A percentile compares a stretch with the other conserved stretches of the same genome.
Conservation (phyloP, 345 rosid genomes). For the Reutealis trisperma region DNA sequence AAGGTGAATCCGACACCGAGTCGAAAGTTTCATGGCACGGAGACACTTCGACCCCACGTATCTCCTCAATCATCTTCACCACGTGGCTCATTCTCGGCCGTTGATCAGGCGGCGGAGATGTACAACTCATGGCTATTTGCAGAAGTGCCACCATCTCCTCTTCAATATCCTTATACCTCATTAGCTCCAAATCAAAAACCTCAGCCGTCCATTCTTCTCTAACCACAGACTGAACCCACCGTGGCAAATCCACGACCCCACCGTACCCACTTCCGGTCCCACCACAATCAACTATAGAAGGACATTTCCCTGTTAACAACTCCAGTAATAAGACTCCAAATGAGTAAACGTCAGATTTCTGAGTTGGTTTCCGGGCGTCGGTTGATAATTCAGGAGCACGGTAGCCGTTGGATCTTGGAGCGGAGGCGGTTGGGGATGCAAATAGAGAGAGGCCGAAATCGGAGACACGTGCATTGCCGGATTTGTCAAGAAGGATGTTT, state of each 20-base stretch:
- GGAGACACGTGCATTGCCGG: conserved; percentile 62
- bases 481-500: conserved; percentile 67
- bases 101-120: conserved; percentile 51
- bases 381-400: conserved; percentile 60
- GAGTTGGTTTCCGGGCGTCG: conserved; percentile 52
- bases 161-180: conserved; percentile 83
- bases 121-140: conserved; percentile 72
- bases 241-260: conserved; percentile 61
- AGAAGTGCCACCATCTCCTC: conserved; percentile 81
- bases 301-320: conserved; percentile 78
- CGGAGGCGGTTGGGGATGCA: conserved; percentile 35
- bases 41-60: conserved; percentile 59
- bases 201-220: conserved; percentile 91
- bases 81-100: conserved; percentile 64
- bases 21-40: conserved; percentile 59
- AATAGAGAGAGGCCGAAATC: conserved; percentile 71
- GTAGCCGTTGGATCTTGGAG: conserved; percentile 66
- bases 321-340: conserved; percentile 78
- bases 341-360: conserved; percentile 76
- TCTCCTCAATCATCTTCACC: conserved; percentile 74
- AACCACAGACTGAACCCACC: conserved; percentile 82
- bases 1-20: conserved; percentile 75
- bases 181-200: conserved; percentile 79
- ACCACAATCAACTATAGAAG: conserved; percentile 51
- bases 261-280: conserved; percentile 49